phyloP scores from a whole-genome alignment of 176 grass and related monocot species.

The Avena eriantha region DNA sequence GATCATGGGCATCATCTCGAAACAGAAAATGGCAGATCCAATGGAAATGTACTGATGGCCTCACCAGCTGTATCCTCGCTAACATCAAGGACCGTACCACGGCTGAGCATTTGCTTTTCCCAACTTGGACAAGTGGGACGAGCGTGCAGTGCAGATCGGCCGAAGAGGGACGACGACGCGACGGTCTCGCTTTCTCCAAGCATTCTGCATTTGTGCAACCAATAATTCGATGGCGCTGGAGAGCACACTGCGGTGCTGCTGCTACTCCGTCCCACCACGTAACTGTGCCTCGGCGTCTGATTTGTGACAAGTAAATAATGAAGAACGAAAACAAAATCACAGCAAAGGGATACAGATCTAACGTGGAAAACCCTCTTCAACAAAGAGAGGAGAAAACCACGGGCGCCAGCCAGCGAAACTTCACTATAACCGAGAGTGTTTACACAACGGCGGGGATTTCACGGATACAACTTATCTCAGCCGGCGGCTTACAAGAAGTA shows the following conservation, averaged over 20 bases:
- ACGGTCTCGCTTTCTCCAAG: neutral
- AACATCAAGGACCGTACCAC: neutral
- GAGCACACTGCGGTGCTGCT: neutral
- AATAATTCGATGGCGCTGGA: neutral
- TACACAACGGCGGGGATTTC: too few relatives aligned
- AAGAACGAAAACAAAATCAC: too few relatives aligned
- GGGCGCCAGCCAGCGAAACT: too few relatives aligned
- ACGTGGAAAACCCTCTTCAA: too few relatives aligned
- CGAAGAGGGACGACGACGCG: neutral
- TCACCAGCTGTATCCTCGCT: conserved; percentile 33
- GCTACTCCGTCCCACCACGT: neutral
- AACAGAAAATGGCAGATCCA: conserved; percentile 1
- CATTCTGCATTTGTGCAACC: neutral
- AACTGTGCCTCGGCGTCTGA: too few relatives aligned
- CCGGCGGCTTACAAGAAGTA: too few relatives aligned
- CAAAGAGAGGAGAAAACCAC: too few relatives aligned
- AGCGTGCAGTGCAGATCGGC: neutral
- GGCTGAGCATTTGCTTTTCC: neutral
- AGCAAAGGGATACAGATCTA: too few relatives aligned
- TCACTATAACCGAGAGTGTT: too few relatives aligned
- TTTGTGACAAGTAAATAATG: too few relatives aligned
- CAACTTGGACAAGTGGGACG: neutral
- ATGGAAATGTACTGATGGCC: conserved; percentile 20
- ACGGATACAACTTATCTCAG: too few relatives aligned
- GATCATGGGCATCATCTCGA: too few relatives aligned